These are phyloP conservation scores for Oldenlandia corymbosa DNA, from an alignment of 257 asterid species.

Conservation along the genomic window DNA sequence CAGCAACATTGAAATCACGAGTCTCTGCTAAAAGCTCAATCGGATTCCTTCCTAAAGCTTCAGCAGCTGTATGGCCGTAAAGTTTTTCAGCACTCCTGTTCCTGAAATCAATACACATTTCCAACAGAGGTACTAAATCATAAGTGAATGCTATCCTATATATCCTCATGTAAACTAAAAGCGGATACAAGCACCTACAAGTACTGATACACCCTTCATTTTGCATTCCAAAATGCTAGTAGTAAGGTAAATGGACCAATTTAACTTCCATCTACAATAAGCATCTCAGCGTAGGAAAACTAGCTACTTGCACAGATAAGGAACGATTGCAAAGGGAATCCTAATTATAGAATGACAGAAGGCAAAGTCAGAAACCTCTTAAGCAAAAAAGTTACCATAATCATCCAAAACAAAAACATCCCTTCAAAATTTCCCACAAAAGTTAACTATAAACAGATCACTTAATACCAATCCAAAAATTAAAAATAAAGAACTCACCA, in stretches of 20 bases:
- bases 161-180: no score
- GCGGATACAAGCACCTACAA: no score
- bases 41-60: constrained; percentile 60
- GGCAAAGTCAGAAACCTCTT: background rate
- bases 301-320: background rate
- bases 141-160: background rate
- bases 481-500: no score
- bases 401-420: background rate
- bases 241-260: background rate
- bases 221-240: background rate
- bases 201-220: no score
- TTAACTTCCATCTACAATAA: constrained; percentile 5
- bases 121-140: background rate
- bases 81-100: constrained; percentile 67
- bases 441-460: constrained; percentile 6
- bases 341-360: background rate
- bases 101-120: constrained; percentile 47
- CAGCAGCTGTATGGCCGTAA: constrained; percentile 64
- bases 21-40: constrained; percentile 49
- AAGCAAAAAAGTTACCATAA: background rate
- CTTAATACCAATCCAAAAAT: background rate
- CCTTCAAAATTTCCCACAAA: constrained; percentile 11
- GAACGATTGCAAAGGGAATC: constrained; percentile 8
- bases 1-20: constrained; percentile 38
- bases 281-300: background rate